A percentile compares a stretch with the other conserved stretches of the same genome.
Conservation (phyloP, 2,329 filamentous ascomycete genomes). For the Dactylella cylindrospora region DNA sequence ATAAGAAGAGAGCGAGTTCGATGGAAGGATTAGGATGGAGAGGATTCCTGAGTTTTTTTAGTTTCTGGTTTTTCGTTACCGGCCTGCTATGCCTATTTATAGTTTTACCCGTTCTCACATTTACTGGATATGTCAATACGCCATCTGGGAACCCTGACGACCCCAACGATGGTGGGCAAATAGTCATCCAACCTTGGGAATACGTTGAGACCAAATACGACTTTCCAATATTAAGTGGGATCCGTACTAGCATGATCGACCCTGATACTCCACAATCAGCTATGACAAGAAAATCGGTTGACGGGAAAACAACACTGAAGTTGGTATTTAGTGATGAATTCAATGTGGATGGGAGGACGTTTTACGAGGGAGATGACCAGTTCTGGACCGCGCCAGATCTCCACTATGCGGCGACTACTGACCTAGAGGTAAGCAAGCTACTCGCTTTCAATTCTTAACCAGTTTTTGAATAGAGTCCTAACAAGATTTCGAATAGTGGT, state of each 20-base stretch:
- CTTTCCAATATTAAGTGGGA: slow-evolving; percentile 57
- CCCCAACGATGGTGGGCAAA: not conserved
- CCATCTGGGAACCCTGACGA: not conserved
- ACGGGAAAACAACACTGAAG: slow-evolving; percentile 55
- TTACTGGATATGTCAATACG: slow-evolving; percentile 49
- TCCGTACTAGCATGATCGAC: slow-evolving; percentile 58
- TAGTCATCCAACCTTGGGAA: slow-evolving; percentile 29
- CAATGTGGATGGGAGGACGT: slow-evolving; percentile 58
- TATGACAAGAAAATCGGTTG: slow-evolving; percentile 54
- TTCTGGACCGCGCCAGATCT: slow-evolving; percentile 59
- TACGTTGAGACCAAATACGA: slow-evolving; percentile 49
- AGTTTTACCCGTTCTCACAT: slow-evolving; percentile 57
- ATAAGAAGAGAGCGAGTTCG: slow-evolving; percentile 47
- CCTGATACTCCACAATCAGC: slow-evolving; percentile 57
- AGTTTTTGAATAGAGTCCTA: not conserved
- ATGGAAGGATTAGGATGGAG: slow-evolving; percentile 22
- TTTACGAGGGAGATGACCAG: slow-evolving; percentile 62
- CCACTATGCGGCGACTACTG: slow-evolving; percentile 60
- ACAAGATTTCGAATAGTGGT: slow-evolving; percentile 59
- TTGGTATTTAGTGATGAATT: slow-evolving; percentile 63
- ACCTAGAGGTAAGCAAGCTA: slow-evolving; percentile 54
- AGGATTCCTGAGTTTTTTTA: slow-evolving; percentile 34
- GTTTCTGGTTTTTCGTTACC: slow-evolving; percentile 54
- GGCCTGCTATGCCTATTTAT: slow-evolving; percentile 59
- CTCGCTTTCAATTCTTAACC: not conserved